Conservation (phyloP, 371 early-diverging fungal genomes). For the Apophysomyces trapeziformis region DNA sequence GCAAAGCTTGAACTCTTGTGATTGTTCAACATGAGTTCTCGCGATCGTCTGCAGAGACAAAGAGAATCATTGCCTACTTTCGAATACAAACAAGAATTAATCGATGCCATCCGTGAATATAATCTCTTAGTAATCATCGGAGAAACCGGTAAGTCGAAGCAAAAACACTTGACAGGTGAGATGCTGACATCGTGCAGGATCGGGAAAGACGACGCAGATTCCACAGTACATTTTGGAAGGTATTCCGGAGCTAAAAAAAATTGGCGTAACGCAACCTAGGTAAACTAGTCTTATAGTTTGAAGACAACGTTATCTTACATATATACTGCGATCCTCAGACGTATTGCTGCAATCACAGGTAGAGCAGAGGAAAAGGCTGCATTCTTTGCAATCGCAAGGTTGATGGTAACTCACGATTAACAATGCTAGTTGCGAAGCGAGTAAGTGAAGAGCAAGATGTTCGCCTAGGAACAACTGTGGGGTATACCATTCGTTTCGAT, state of each 20-base stretch:
- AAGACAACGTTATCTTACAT: not conserved
- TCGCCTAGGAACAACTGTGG: conserved; percentile 66
- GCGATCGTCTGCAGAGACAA: conserved; percentile 31
- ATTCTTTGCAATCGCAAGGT: not conserved
- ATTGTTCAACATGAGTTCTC: conserved; percentile 7
- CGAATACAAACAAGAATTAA: conserved; percentile 62
- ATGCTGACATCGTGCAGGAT: conserved; percentile 52
- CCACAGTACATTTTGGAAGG: conserved; percentile 86
- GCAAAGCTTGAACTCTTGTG: not conserved
- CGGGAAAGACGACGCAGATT: conserved; percentile 93
- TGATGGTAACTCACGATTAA: not conserved
- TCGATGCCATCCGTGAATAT: conserved; percentile 69
- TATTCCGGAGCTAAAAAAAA: conserved; percentile 54
- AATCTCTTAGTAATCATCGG: conserved; percentile 78
- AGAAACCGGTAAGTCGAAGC: conserved; percentile 71
- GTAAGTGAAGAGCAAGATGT: conserved; percentile 78
- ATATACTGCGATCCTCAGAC: conserved; percentile 34
- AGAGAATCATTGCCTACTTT: conserved; percentile 45
- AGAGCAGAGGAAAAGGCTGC: conserved; percentile 9
- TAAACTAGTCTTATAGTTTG: conserved; percentile 22
- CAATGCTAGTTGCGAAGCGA: conserved; percentile 70
- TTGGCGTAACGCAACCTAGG: conserved; percentile 81
- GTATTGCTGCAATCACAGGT: conserved; percentile 91
- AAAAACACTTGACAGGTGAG: not conserved
- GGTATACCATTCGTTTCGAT: conserved; percentile 92